Evolutionary conservation across 345 rosid species (phyloP).

Genomic region (Hypericum androsaemum): DNA sequence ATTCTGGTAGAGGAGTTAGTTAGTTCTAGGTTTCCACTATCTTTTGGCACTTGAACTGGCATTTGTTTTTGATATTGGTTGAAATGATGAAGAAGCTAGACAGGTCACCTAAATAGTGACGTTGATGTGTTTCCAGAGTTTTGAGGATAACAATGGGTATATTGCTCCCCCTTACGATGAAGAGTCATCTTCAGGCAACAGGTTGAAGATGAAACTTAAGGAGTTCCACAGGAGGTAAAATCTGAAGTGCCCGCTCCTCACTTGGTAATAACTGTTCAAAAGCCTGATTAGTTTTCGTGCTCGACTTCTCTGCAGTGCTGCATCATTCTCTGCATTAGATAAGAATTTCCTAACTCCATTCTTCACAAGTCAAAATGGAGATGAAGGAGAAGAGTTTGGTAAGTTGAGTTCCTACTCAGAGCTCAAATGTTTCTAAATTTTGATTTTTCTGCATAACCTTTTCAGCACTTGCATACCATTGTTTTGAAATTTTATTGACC

Average conservation of each 20-base stretch:
- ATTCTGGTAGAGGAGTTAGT: too few species aligned
- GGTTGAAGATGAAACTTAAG: constrained; percentile 67
- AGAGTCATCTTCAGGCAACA: constrained; percentile 59
- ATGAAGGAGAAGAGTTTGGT: constrained; percentile 53
- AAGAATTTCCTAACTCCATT: constrained; percentile 77
- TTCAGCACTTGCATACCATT: not conserved
- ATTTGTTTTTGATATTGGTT: too few species aligned
- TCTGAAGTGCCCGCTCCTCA: constrained; percentile 4
- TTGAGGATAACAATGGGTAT: constrained; percentile 51
- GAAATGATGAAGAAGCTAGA: too few species aligned
- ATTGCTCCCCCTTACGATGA: constrained; percentile 50
- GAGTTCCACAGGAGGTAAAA: constrained; percentile 71
- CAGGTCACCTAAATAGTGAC: not conserved
- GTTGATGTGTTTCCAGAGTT: constrained; percentile 27
- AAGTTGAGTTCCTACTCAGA: constrained; percentile 9
- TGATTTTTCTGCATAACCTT: not conserved
- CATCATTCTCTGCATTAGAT: constrained; percentile 67
- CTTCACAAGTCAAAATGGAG: constrained; percentile 76
- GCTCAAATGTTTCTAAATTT: not conserved
- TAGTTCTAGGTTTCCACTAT: too few species aligned
- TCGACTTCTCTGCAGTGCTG: constrained; percentile 36
- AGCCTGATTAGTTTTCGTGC: not conserved
- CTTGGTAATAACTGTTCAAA: not conserved
- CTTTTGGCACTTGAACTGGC: too few species aligned
- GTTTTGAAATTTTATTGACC: too few species aligned